These are phyloP conservation scores for Elsinoe arachidis DNA, from an alignment of 2,329 filamentous ascomycete species.

Conservation along the genomic window DNA sequence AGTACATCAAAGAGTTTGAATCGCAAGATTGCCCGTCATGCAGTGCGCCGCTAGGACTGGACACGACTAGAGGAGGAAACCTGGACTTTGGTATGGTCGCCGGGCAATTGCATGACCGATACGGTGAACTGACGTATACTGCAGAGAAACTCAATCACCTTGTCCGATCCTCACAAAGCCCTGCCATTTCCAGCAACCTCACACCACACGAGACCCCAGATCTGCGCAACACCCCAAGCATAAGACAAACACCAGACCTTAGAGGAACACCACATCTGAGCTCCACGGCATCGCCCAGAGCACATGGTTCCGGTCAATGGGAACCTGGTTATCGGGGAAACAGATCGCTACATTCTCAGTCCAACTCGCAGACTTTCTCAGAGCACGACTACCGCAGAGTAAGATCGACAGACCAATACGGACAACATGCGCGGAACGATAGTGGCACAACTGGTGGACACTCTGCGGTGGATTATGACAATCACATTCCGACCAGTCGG, in stretches of 20 bases:
- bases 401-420: constrained; percentile 2
- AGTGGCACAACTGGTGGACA: constrained; percentile 71
- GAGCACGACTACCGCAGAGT: constrained; percentile 5
- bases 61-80: constrained; percentile 88
- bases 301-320: constrained; percentile 8
- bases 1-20: constrained; percentile 92
- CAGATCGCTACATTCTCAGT: constrained; percentile 8
- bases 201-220: constrained; percentile 19
- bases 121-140: neutral
- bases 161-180: neutral
- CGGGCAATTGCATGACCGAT: neutral
- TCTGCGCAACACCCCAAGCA: constrained; percentile 26
- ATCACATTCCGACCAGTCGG: constrained; percentile 50
- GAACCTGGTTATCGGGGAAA: constrained; percentile 6
- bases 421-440: constrained; percentile 62
- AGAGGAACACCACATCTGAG: constrained; percentile 7
- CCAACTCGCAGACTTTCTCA: constrained; percentile 10
- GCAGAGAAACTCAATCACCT: constrained; percentile 35
- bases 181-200: constrained; percentile 21
- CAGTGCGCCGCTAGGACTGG: constrained; percentile 80
- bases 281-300: constrained; percentile 10
- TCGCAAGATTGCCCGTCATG: constrained; percentile 91
- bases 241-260: constrained; percentile 23
- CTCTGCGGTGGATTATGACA: constrained; percentile 64
- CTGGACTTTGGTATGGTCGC: constrained; percentile 39